Evolutionary conservation across 306 rosid species (phyloP).

Genomic region (Prunus dulcis): DNA sequence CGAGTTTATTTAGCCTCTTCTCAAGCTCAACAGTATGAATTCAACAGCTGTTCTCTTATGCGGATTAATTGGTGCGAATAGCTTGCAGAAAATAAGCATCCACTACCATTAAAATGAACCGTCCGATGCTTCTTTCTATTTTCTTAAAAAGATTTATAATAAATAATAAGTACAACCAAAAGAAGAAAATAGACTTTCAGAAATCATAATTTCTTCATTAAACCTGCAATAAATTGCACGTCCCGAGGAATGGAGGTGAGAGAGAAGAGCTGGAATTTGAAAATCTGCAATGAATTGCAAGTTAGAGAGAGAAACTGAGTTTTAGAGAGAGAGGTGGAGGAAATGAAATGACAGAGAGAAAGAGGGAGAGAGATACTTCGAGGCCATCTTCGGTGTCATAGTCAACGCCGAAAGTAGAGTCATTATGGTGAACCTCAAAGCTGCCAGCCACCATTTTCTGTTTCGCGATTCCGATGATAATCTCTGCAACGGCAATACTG

Average conservation of each 20-base stretch:
- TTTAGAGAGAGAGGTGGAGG: neutral
- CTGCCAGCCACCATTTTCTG: conserved; percentile 51
- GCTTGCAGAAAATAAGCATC: neutral
- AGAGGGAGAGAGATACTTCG: conserved; percentile 38
- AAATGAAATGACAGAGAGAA: neutral
- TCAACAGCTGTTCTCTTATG: neutral
- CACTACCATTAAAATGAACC: too few species aligned
- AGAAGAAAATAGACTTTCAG: too few species aligned
- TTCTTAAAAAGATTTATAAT: too few species aligned
- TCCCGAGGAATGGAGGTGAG: conserved; percentile 66
- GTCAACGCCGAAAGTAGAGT: conserved; percentile 42
- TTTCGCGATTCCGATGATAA: neutral
- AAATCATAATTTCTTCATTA: too few species aligned
- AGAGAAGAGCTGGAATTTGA: conserved; percentile 72
- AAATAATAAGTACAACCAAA: too few species aligned
- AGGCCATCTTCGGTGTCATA: conserved; percentile 72
- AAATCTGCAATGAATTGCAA: conserved; percentile 36
- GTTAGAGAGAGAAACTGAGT: neutral
- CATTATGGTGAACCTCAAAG: conserved; percentile 52
- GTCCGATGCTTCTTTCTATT: too few species aligned
- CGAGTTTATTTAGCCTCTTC: too few species aligned
- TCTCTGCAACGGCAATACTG: too few species aligned
- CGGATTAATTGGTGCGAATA: neutral
- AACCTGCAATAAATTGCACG: conserved; percentile 24
- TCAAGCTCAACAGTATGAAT: neutral